Base-by-base conservation (phyloP, 805 yeast species). In the Saccharomycopsis amapae region DNA sequence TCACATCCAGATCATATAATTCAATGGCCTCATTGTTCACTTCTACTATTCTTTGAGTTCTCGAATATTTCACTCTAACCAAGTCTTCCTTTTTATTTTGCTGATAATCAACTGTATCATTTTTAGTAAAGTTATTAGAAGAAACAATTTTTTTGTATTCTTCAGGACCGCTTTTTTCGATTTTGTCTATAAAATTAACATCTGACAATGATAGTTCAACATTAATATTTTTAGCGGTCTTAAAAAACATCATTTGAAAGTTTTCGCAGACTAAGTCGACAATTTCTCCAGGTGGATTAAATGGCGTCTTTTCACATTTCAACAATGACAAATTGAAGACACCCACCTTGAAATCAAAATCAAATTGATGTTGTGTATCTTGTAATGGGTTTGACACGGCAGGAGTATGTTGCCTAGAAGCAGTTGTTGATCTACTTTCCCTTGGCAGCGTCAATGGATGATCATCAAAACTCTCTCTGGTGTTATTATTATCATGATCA, bases 1-100 rank as follows among this genome's bases (percentile, higher is more conserved):
- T 69, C 4, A 89, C 74, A 53, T 75, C 79, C 60, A 87, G 96
- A 56, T 89, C 96, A 59, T 73, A 81, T 0, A 82, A 79, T 50
- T 78, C 87, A 41, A 82, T 78, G 13, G 54, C 52, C 10, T 67
- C 72, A 2, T 70, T 69, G 23, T 76, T 67, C 42, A 72, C 72
- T 15, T 67, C 71, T 9, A 77, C 87, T 39, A 76, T 60, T 58
- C 94, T 68, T 58, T 76, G 81, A 0, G 66, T 63, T 53, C 90
- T 68, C 7, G 66, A 62, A 55, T 81, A 85, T 12, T 72, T 67
- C 25, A 88, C 67, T 30, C 67, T 69, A 56, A 88, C 78, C 44
- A 87, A 64, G 46, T 76, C 73, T 23, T 70, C 71, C 7, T 63
- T 60, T 13, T 64, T 56, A 15, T 28, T 33, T 31, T 45, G 46